Percentiles rank a stretch among this genome's conserved stretches.
Evolutionary conservation across 176 grass and related monocot genomes (phyloP).

Genomic region (Coix lacrymajobi): DNA sequence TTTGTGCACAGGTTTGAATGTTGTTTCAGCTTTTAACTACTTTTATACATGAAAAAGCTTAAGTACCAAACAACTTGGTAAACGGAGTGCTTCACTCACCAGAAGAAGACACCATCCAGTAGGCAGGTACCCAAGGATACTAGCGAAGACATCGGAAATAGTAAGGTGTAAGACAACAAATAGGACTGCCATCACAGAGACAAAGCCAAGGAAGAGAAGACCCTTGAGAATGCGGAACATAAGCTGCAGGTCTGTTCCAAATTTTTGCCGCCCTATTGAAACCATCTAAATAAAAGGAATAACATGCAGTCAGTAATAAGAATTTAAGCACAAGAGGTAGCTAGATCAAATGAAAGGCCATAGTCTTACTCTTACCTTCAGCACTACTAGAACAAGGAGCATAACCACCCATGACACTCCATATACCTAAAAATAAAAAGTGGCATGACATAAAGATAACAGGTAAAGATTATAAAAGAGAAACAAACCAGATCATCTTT

Average conservation of each 20-base stretch:
- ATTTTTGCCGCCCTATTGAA: conserved; percentile 65
- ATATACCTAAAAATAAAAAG: conserved; percentile 68
- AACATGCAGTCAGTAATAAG: conserved; percentile 20
- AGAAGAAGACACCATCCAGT: conserved; percentile 93
- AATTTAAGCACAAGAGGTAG: background rate
- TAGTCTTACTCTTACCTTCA: conserved; percentile 71
- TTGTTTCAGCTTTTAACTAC: background rate
- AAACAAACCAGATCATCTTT: background rate
- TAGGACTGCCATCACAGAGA: conserved; percentile 74
- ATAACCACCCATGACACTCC: conserved; percentile 93
- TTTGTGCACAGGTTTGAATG: background rate
- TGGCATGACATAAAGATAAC: conserved; percentile 1
- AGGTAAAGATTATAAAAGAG: conserved; percentile 1
- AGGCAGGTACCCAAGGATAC: conserved; percentile 74
- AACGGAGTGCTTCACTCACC: conserved; percentile 48
- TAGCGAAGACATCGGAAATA: conserved; percentile 75
- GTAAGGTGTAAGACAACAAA: conserved; percentile 63
- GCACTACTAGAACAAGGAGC: conserved; percentile 71
- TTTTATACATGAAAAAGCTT: background rate
- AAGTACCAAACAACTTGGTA: background rate
- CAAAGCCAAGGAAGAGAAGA: conserved; percentile 83
- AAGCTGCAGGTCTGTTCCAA: conserved; percentile 71
- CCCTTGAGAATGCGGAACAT: conserved; percentile 97
- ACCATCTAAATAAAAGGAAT: conserved; percentile 60
- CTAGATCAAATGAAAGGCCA: conserved; percentile 2